Conservation (phyloP, 352 stramenopile species). For the Phytophthora cryptogea region DNA sequence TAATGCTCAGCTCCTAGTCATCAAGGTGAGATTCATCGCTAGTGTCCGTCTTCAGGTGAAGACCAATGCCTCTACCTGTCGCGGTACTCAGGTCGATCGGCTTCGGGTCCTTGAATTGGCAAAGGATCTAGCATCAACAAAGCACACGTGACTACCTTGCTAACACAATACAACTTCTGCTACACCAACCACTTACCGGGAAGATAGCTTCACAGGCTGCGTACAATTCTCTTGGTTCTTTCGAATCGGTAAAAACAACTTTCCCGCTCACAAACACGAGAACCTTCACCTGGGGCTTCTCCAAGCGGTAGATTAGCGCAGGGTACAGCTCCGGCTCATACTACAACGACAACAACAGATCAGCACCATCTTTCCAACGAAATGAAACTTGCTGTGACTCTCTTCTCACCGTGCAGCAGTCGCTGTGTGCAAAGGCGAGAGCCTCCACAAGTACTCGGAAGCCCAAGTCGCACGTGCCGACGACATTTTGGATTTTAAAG, state of each 20-base stretch:
- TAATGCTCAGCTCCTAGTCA: conserved; percentile 22
- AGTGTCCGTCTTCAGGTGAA: conserved; percentile 26
- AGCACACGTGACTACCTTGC: neutral
- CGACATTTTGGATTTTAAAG: conserved; percentile 89
- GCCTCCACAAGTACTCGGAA: conserved; percentile 85
- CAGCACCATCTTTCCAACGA: neutral
- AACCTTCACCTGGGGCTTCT: conserved; percentile 96
- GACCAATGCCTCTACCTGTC: neutral
- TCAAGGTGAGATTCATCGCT: conserved; percentile 49
- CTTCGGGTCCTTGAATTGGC: conserved; percentile 59
- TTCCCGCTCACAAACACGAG: conserved; percentile 99
- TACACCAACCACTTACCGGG: conserved; percentile 41
- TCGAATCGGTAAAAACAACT: conserved; percentile 96
- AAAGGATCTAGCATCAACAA: conserved; percentile 56
- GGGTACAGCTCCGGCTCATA: conserved; percentile 99
- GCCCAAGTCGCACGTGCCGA: conserved; percentile 68
- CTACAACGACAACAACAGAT: conserved; percentile 25
- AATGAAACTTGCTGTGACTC: neutral
- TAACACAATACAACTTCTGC: neutral
- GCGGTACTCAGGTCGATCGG: conserved; percentile 21
- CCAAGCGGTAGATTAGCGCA: conserved; percentile 98
- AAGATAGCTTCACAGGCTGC: conserved; percentile 86
- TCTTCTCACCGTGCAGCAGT: conserved; percentile 65
- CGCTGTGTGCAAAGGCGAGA: conserved; percentile 76
- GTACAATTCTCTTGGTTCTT: conserved; percentile 78